Conservation (phyloP, 1,284 basidiomycete genomes). For the Trametes versicolor region DNA sequence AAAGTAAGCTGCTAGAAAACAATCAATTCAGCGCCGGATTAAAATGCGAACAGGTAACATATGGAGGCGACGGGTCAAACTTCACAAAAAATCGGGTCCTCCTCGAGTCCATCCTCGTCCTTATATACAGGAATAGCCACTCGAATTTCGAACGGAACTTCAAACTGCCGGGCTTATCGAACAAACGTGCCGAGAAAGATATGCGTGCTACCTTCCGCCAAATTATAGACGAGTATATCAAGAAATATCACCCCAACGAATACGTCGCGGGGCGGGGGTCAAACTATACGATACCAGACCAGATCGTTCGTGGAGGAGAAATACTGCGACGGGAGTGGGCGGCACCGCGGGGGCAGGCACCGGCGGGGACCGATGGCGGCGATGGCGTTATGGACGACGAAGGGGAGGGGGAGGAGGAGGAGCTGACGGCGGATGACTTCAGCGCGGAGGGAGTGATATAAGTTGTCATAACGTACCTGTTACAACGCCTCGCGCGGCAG, state of each 20-base stretch:
- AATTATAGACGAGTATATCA: conserved; percentile 4
- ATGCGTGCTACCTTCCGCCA: conserved; percentile 24
- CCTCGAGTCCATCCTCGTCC: conserved; percentile 26
- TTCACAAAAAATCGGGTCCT: conserved; percentile 26
- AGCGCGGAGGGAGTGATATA: conserved; percentile 1
- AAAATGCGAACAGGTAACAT: conserved; percentile 16
- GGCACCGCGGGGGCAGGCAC: not conserved
- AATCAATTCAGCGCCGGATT: not conserved
- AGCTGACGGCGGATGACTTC: conserved; percentile 1
- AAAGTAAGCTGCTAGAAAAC: conserved; percentile 28
- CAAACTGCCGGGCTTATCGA: conserved; percentile 1
- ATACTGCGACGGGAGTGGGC: not conserved
- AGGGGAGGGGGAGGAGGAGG: not conserved
- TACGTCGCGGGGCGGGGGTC: not conserved
- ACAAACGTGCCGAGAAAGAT: conserved; percentile 16
- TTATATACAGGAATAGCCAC: conserved; percentile 23
- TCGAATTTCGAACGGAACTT: conserved; percentile 27
- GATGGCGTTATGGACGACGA: not conserved
- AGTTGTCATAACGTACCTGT: not conserved
- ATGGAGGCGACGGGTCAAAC: conserved; percentile 6
- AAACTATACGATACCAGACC: conserved; percentile 6
- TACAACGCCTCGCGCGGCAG: too few relatives aligned
- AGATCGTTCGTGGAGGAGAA: not conserved
- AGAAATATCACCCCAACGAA: conserved; percentile 1
- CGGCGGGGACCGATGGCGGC: too few relatives aligned